These are phyloP conservation scores for Aspergillus sclerotioniger DNA, from an alignment of 495 filamentous ascomycete genomes.

Conservation along the genomic window DNA sequence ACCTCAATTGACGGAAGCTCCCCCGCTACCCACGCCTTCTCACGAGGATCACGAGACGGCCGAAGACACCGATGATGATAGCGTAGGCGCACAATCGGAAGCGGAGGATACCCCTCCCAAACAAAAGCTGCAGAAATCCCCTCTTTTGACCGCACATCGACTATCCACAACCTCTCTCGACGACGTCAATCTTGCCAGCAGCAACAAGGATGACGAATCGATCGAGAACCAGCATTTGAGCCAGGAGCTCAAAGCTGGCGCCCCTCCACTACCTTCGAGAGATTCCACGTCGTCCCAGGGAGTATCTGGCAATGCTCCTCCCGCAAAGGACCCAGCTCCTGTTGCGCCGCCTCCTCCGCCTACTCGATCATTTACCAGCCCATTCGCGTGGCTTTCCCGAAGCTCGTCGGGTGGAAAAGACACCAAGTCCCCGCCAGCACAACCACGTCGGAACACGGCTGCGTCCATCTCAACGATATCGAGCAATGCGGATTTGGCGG, in stretches of 20 bases:
- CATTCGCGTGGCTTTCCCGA: conserved; percentile 84
- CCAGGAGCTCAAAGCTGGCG: conserved; percentile 32
- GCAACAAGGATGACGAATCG: conserved; percentile 37
- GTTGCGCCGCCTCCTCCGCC: conserved; percentile 44
- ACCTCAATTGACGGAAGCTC: conserved; percentile 38
- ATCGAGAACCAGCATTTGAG: conserved; percentile 20
- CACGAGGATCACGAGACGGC: conserved; percentile 34
- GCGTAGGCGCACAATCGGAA: conserved; percentile 26
- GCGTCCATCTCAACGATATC: conserved; percentile 71
- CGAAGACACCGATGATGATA: conserved; percentile 24
- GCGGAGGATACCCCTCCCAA: conserved; percentile 35
- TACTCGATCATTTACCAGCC: conserved; percentile 69
- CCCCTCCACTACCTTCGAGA: conserved; percentile 49
- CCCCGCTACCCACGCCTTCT: conserved; percentile 31
- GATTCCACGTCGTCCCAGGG: conserved; percentile 50
- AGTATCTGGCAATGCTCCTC: conserved; percentile 49
- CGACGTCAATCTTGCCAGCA: conserved; percentile 66
- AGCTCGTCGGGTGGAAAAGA: conserved; percentile 64
- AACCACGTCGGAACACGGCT: conserved; percentile 62
- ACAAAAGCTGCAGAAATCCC: conserved; percentile 46
- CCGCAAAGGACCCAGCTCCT: conserved; percentile 44
- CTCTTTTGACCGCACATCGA: conserved; percentile 58
- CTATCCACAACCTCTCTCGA: conserved; percentile 66
- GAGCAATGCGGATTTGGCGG: conserved; percentile 71
- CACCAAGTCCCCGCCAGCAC: conserved; percentile 47